Conservation (phyloP, 768 basidiomycete genomes). For the Leccinum uliginosum region DNA sequence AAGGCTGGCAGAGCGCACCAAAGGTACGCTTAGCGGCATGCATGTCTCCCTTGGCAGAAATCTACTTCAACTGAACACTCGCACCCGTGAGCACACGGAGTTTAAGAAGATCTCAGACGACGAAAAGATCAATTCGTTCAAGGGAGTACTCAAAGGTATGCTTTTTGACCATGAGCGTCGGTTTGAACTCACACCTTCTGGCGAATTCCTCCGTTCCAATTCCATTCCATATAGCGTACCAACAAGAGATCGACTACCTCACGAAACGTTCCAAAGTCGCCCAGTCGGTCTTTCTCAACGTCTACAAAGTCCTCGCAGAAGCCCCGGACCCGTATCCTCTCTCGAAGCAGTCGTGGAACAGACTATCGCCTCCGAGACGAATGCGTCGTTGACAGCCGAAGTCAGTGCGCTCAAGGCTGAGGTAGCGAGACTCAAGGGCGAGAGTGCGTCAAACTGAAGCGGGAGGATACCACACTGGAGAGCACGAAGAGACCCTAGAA, state of each 20-base stretch:
- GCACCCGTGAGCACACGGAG: conserved; percentile 44
- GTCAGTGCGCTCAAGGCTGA: conserved; percentile 73
- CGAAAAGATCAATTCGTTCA: conserved; percentile 85
- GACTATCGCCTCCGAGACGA: conserved; percentile 65
- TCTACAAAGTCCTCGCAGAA: conserved; percentile 95
- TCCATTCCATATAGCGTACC: conserved; percentile 61
- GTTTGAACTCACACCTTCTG: background rate
- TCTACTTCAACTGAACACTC: background rate
- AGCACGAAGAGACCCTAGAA: conserved; percentile 73
- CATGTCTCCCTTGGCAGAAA: background rate
- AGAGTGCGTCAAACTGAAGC: conserved; percentile 79
- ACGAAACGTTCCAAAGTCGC: conserved; percentile 89
- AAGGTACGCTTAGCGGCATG: conserved; percentile 54
- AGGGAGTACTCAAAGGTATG: conserved; percentile 82
- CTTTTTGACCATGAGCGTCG: background rate
- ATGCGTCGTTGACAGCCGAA: conserved; percentile 46
- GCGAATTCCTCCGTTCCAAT: background rate
- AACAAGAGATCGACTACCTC: conserved; percentile 92
- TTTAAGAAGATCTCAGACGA: conserved; percentile 94
- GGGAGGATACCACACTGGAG: conserved; percentile 63
- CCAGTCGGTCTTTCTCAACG: conserved; percentile 94
- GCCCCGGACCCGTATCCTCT: conserved; percentile 97
- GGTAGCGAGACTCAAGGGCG: conserved; percentile 66
- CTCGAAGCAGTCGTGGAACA: conserved; percentile 95
- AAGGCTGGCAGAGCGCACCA: conserved; percentile 94